phyloP scores from a whole-genome alignment of 2,329 filamentous ascomycete genomes.

The Pseudogymnoascus sp. region DNA sequence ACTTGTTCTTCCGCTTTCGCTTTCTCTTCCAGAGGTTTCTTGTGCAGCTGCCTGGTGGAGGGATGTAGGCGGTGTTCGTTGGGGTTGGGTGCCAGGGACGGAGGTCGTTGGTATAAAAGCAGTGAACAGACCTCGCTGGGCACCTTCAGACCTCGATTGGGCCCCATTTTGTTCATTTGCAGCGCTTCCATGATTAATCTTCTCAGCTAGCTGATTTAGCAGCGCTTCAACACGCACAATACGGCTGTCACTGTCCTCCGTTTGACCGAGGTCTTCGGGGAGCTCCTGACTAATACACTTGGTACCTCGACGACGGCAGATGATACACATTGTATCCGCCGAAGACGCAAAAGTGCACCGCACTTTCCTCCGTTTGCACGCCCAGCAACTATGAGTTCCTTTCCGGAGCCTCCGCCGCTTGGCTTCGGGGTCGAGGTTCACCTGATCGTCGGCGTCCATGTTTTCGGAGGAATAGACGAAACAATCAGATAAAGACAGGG shows the following conservation, averaged over 20 bases:
- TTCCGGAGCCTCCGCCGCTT: constrained; percentile 27
- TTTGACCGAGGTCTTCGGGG: constrained; percentile 27
- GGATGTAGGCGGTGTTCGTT: constrained; percentile 40
- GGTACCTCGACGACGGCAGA: constrained; percentile 28
- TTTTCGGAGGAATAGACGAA: not conserved
- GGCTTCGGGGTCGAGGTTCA: not conserved
- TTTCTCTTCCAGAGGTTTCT: constrained; percentile 18
- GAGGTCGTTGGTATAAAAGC: constrained; percentile 35
- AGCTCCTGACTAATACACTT: constrained; percentile 43
- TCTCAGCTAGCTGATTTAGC: constrained; percentile 39
- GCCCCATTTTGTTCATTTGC: constrained; percentile 30
- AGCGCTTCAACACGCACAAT: constrained; percentile 40
- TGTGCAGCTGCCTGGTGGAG: constrained; percentile 36
- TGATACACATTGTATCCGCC: constrained; percentile 18
- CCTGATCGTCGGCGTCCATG: not conserved
- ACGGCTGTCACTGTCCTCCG: constrained; percentile 27
- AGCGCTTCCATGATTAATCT: constrained; percentile 26
- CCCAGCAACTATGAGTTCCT: constrained; percentile 31
- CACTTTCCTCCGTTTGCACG: constrained; percentile 29
- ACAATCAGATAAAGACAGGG: not conserved
- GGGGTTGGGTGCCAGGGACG: constrained; percentile 40
- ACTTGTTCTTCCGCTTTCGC: not conserved
- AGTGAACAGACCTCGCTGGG: constrained; percentile 19
- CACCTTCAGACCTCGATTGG: constrained; percentile 31
- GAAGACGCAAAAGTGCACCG: constrained; percentile 23